phyloP scores from a whole-genome alignment of 805 yeast genomes.

The Teunomyces funiuensis region DNA sequence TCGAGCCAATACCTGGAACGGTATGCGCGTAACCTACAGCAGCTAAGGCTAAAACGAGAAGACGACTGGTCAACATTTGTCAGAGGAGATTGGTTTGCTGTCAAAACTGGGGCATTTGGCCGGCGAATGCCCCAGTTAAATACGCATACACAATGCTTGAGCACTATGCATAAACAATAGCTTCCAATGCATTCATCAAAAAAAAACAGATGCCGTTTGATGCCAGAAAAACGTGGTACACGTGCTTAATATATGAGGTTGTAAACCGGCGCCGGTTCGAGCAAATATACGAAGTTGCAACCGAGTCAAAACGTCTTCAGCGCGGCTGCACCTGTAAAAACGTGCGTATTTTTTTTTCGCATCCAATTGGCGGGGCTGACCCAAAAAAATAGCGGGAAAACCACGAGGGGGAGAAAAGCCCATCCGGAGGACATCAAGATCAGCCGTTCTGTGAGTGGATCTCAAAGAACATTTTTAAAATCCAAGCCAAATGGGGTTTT shows the following conservation, averaged over 20 bases:
- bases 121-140: background rate
- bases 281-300: background rate
- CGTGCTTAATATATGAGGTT: conserved; percentile 1
- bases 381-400: no score
- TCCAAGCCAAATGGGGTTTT: no score
- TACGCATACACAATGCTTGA: background rate
- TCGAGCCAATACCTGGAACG: conserved; percentile 25
- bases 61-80: background rate
- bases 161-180: no score
- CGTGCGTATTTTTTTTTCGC: conserved; percentile 3
- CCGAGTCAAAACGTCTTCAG: background rate
- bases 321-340: background rate
- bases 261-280: background rate
- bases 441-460: no score
- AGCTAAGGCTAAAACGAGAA: conserved; percentile 3
- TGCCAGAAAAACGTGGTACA: conserved; percentile 5
- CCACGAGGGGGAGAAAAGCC: background rate
- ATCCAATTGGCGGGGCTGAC: background rate
- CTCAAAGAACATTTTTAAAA: no score
- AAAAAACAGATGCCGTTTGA: no score
- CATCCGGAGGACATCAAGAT: no score
- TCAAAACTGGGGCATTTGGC: background rate
- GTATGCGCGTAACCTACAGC: conserved; percentile 16
- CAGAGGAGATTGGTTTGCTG: background rate
- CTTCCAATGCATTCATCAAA: no score